These are phyloP conservation scores for Penicillium crustosum DNA, from an alignment of 2,329 filamentous ascomycete species.

Conservation along the genomic window DNA sequence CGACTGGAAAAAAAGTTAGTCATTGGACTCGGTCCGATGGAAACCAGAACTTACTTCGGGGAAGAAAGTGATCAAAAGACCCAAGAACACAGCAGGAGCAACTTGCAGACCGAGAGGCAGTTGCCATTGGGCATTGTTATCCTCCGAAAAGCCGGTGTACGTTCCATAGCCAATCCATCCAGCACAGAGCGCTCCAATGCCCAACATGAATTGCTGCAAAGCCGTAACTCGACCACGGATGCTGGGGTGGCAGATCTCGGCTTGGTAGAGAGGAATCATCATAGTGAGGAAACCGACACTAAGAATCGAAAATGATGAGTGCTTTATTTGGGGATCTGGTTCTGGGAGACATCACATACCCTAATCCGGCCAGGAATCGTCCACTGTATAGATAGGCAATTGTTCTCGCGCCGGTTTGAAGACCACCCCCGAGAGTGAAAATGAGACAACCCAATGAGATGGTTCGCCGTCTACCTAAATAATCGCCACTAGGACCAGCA, in stretches of 20 bases:
- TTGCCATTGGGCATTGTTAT: conserved; percentile 58
- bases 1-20: conserved; percentile 34
- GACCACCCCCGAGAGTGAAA: conserved; percentile 68
- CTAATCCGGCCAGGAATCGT: conserved; percentile 63
- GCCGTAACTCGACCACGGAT: conserved; percentile 75
- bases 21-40: neutral
- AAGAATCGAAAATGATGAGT: conserved; percentile 29
- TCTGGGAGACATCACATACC: conserved; percentile 26
- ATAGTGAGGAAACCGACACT: conserved; percentile 62
- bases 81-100: conserved; percentile 64
- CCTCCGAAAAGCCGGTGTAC: conserved; percentile 51
- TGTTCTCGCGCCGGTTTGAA: conserved; percentile 68
- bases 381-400: conserved; percentile 68
- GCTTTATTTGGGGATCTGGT: conserved; percentile 28
- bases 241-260: conserved; percentile 73
- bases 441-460: conserved; percentile 70
- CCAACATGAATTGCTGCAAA: conserved; percentile 80
- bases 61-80: conserved; percentile 67
- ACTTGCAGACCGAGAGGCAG: conserved; percentile 69
- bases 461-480: conserved; percentile 67
- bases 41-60: conserved; percentile 53
- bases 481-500: conserved; percentile 64
- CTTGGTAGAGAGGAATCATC: conserved; percentile 73
- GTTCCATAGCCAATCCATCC: conserved; percentile 71
- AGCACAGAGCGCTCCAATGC: conserved; percentile 70